Conservation (phyloP, 192 early-diverging fungal genomes). For the Backusella westeae region DNA sequence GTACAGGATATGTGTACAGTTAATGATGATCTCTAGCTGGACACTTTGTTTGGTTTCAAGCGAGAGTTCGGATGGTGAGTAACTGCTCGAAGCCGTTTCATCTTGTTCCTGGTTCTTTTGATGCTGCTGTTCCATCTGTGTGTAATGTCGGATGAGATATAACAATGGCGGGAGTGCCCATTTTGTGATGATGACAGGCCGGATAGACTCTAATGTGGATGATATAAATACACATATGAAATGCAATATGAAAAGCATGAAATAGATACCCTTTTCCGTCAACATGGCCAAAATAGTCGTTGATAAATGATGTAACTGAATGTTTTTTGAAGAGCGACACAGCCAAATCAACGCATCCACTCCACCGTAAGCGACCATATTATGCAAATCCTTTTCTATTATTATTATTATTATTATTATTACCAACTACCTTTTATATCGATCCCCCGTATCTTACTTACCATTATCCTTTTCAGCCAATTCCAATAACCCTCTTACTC, state of each 20-base stretch:
- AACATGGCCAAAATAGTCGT: constrained; percentile 49
- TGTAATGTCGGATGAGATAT: constrained; percentile 31
- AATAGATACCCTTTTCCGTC: constrained; percentile 43
- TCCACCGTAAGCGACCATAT: constrained; percentile 49
- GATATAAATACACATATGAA: background rate
- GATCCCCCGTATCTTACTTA: constrained; percentile 8
- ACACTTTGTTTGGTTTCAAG: constrained; percentile 3
- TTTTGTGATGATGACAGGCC: constrained; percentile 48
- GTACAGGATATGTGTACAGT: constrained; percentile 14
- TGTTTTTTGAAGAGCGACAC: constrained; percentile 35
- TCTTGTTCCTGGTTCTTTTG: background rate
- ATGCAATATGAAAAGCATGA: background rate
- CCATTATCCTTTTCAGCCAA: constrained; percentile 52
- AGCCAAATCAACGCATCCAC: constrained; percentile 54
- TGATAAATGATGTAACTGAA: constrained; percentile 44
- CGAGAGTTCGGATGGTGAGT: background rate
- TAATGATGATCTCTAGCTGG: constrained; percentile 11
- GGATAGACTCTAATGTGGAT: constrained; percentile 38
- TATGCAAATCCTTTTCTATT: constrained; percentile 44
- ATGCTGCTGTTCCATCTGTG: background rate
- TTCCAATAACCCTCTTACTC: constrained; percentile 51
- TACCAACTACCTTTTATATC: too few species aligned
- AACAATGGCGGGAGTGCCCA: constrained; percentile 45
- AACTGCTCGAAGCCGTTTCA: background rate
- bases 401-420: background rate